phyloP scores from a whole-genome alignment of 768 basidiomycete species.

The Suillus clintonianus region DNA sequence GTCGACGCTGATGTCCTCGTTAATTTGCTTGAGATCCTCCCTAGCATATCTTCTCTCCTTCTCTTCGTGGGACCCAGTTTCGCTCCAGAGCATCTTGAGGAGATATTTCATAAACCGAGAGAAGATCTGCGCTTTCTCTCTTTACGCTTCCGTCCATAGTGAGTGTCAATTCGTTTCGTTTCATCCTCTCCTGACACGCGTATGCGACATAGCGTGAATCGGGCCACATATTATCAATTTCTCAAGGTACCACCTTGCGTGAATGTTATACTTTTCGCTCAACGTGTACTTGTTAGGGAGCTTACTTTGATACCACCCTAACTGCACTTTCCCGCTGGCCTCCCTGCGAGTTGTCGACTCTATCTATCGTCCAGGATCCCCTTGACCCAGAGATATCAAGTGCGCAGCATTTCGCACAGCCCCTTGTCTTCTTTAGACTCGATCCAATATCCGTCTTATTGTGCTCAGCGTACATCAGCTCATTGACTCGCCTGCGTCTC shows the following conservation, averaged over 20 bases:
- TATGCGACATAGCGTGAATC: constrained; percentile 52
- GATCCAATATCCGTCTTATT: constrained; percentile 53
- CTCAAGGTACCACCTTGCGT: constrained; percentile 50
- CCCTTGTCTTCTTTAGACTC: constrained; percentile 82
- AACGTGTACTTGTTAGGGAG: constrained; percentile 48
- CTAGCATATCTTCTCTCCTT: constrained; percentile 48
- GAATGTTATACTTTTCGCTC: constrained; percentile 1
- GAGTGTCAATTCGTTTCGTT: constrained; percentile 28
- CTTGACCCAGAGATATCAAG: constrained; percentile 42
- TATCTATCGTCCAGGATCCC: constrained; percentile 73
- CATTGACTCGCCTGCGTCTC: constrained; percentile 60
- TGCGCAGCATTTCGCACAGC: constrained; percentile 67
- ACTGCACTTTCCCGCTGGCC: constrained; percentile 68
- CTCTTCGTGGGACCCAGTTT: constrained; percentile 79
- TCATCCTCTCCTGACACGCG: background rate
- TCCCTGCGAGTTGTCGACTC: constrained; percentile 34
- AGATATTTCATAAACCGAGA: constrained; percentile 57
- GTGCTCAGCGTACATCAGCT: constrained; percentile 41
- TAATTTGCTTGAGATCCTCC: constrained; percentile 64
- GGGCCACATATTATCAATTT: constrained; percentile 81
- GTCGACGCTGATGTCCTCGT: constrained; percentile 76
- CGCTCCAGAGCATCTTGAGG: constrained; percentile 78
- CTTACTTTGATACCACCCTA: constrained; percentile 81
- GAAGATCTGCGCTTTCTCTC: constrained; percentile 51
- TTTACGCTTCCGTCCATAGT: constrained; percentile 85